A percentile compares a stretch with the other conserved stretches of the same genome.
Evolutionary conservation across 2,329 filamentous ascomycete species (phyloP).

Genomic region (Paecilomyces sp.): DNA sequence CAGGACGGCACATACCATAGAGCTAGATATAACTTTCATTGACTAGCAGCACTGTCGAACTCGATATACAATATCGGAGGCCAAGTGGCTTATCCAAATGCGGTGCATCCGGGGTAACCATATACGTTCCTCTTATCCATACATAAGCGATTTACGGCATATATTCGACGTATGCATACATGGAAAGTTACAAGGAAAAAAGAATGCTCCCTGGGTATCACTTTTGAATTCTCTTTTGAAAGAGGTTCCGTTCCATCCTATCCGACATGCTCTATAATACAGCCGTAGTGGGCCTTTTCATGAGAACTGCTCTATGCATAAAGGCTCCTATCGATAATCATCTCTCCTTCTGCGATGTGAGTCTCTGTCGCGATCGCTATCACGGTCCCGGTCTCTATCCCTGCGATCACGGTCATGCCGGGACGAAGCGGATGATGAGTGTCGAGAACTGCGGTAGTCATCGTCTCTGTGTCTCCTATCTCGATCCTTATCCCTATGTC

Average conservation of each 20-base stretch:
- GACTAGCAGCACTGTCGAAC: no score
- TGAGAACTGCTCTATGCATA: not conserved
- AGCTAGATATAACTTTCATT: not conserved
- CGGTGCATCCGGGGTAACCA: no score
- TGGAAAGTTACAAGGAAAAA: not conserved
- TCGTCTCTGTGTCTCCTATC: conserved; percentile 23
- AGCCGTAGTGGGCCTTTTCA: not conserved
- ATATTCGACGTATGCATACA: not conserved
- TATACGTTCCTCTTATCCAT: not conserved
- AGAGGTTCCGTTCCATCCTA: not conserved
- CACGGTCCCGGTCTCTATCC: conserved; percentile 1
- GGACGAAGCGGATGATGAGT: conserved; percentile 20
- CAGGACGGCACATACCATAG: not conserved
- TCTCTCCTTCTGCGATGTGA: not conserved
- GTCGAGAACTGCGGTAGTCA: conserved; percentile 24
- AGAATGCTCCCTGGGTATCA: not conserved
- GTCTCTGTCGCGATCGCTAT: conserved; percentile 11
- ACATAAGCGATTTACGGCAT: not conserved
- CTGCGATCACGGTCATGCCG: conserved; percentile 20
- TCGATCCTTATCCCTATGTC: conserved; percentile 11
- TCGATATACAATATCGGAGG: no score
- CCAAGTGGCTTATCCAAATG: no score
- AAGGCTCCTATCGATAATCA: not conserved
- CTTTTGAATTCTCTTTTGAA: not conserved
- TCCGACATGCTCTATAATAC: not conserved